These are phyloP conservation scores for Knufia petricola DNA, from an alignment of 2,329 filamentous ascomycete species.

Conservation along the genomic window DNA sequence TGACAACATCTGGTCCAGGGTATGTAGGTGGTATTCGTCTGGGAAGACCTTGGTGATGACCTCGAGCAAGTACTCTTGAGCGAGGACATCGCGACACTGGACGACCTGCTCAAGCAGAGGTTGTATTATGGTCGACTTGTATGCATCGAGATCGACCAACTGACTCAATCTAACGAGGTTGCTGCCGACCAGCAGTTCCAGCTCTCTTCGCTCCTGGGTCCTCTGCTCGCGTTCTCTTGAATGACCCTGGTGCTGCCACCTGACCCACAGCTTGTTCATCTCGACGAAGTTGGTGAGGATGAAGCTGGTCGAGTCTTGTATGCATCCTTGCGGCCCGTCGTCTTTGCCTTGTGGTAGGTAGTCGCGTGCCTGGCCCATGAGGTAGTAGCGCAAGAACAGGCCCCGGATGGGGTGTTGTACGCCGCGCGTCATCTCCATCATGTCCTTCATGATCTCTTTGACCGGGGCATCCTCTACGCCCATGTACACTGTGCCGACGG, in stretches of 20 bases:
- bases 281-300: constrained; percentile 98
- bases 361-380: constrained; percentile 89
- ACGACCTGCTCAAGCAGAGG: constrained; percentile 93
- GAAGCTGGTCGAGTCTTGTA: constrained; percentile 97
- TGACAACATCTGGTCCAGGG: constrained; percentile 85
- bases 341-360: constrained; percentile 69
- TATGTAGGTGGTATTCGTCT: constrained; percentile 96
- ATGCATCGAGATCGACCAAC: constrained; percentile 85
- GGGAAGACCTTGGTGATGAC: constrained; percentile 99
- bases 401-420: constrained; percentile 95
- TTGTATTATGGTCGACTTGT: constrained; percentile 80
- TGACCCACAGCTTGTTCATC: constrained; percentile 99
- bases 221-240: constrained; percentile 88
- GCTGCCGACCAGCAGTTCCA: constrained; percentile 90
- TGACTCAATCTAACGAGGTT: constrained; percentile 94
- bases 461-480: constrained; percentile 94
- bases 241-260: constrained; percentile 92
- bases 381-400: constrained; percentile 89
- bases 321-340: constrained; percentile 87
- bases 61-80: constrained; percentile 94
- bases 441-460: constrained; percentile 99
- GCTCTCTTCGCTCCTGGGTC: constrained; percentile 86
- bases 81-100: constrained; percentile 90
- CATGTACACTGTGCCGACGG: constrained; percentile 98
- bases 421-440: constrained; percentile 99